A percentile compares a stretch with the other conserved stretches of the same genome.
phyloP scores from a whole-genome alignment of 768 basidiomycete genomes.

The Mycena olivaceomarginata region DNA sequence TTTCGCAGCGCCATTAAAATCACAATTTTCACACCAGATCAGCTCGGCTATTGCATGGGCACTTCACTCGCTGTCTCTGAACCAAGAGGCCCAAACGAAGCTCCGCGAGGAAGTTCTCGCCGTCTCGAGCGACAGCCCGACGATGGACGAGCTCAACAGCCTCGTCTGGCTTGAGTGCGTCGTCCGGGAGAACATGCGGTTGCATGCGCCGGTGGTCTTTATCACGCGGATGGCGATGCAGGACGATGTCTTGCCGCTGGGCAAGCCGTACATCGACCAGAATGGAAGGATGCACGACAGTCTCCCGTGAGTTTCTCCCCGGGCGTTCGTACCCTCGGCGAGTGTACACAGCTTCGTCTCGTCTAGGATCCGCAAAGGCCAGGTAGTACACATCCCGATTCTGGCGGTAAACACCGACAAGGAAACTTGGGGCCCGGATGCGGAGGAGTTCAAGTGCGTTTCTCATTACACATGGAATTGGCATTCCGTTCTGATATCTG shows the following conservation, averaged over 20 bases:
- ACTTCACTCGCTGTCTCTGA: conserved; percentile 60
- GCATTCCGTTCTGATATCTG: neutral
- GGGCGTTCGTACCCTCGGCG: neutral
- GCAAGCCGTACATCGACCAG: conserved; percentile 64
- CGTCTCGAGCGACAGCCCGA: conserved; percentile 57
- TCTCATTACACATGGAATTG: neutral
- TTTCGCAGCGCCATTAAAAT: neutral
- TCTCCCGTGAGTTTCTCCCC: conserved; percentile 50
- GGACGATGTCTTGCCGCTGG: conserved; percentile 73
- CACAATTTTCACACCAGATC: neutral
- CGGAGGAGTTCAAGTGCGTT: conserved; percentile 74
- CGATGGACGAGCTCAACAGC: conserved; percentile 66
- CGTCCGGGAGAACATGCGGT: conserved; percentile 75
- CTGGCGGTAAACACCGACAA: conserved; percentile 69
- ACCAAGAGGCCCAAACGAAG: conserved; percentile 62
- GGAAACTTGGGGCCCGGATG: conserved; percentile 78
- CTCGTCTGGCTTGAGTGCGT: conserved; percentile 66
- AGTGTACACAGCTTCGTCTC: neutral
- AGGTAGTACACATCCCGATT: conserved; percentile 70
- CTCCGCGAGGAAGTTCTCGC: conserved; percentile 66
- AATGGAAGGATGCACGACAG: conserved; percentile 62
- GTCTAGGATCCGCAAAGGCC: conserved; percentile 64
- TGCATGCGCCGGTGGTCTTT: conserved; percentile 70
- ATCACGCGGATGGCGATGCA: conserved; percentile 66
- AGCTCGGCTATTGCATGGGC: conserved; percentile 58